phyloP scores from a whole-genome alignment of 768 basidiomycete species.

The Mycena vitilis region DNA sequence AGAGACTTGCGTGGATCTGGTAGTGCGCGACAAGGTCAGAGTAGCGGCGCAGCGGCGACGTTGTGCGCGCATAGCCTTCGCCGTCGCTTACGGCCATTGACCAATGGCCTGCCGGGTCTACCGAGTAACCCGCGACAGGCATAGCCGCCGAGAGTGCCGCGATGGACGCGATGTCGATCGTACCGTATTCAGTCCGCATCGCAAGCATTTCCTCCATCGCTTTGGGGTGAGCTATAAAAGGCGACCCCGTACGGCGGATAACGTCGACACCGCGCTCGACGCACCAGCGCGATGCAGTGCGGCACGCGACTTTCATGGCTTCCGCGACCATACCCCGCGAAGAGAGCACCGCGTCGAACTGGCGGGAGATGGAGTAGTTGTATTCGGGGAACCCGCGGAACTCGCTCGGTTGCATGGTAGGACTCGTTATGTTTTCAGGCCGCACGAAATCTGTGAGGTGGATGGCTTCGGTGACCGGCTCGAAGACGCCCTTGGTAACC shows the following conservation, averaged over 20 bases:
- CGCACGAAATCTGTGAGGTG: constrained; percentile 43
- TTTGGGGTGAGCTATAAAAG: constrained; percentile 46
- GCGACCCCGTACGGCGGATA: constrained; percentile 64
- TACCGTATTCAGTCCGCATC: constrained; percentile 58
- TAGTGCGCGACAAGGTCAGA: constrained; percentile 87
- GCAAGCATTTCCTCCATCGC: constrained; percentile 59
- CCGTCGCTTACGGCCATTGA: constrained; percentile 73
- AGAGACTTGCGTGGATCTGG: constrained; percentile 88
- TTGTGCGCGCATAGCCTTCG: constrained; percentile 86
- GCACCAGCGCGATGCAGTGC: constrained; percentile 80
- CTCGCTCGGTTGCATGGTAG: constrained; percentile 46
- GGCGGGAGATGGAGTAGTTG: constrained; percentile 55
- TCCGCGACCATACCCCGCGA: constrained; percentile 76
- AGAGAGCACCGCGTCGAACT: constrained; percentile 47
- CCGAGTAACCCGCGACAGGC: constrained; percentile 54
- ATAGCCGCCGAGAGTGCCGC: constrained; percentile 46
- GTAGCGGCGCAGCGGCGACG: constrained; percentile 90
- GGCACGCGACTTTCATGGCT: constrained; percentile 84
- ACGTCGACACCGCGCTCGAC: constrained; percentile 68
- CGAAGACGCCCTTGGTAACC: constrained; percentile 40
- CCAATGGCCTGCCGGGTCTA: constrained; percentile 74
- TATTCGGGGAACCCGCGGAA: constrained; percentile 65
- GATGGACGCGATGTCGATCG: constrained; percentile 53
- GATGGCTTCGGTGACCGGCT: constrained; percentile 38
- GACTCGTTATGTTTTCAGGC: constrained; percentile 47